Evolutionary conservation across 2,329 filamentous ascomycete genomes (phyloP), one percentile per base, ranked within the genome.

Genomic region (Monilinia polystroma): DNA sequence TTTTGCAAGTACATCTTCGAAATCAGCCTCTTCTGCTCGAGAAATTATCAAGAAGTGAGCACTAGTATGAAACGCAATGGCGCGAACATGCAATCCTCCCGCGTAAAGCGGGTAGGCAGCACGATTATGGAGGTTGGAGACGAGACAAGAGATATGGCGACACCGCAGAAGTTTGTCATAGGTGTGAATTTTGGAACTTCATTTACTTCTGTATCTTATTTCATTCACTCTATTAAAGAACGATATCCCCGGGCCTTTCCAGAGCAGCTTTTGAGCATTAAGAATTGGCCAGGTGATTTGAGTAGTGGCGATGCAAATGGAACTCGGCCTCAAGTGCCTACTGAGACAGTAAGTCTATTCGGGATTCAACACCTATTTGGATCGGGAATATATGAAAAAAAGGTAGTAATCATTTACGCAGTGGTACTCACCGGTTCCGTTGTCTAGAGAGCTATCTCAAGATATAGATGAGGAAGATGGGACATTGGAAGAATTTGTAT

Each of bases 171-270:
- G 32, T 57, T 65, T 29, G 38, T 58, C n/a, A 47, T 65, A 4
- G 63, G 53, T 6, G 11, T 65, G 7, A 53, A 65, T 43, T 65
- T 18, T 51, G 63, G 63, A 26, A 65, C 63, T 11, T 51, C 63
- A 1, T 65, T 51, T 14, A 51, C 63, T 3, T 58, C 53, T 4
- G 63, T 65, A 23, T 23, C 63, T 1, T 65, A 58, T 38, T 52
- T 35, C 32, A 8, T 43, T 3, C 54, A 51, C 18, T 4, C 18
- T 41, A 11, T 26, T 10, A 10, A 23, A 18, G 53, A 57, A 3
- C 2, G 3, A 51, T 7, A 32, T 11, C 32, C 23, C 23, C 41
- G 16, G 35, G 6, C 23, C 18, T n/a, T 18, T 18, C 32, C 29
- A 3, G 20, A 43, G 2, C 23, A 57, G 20, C n/a, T 58, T 26